These are phyloP conservation scores for Backusella sp. DNA, from an alignment of 192 early-diverging fungal species.

Conservation along the genomic window DNA sequence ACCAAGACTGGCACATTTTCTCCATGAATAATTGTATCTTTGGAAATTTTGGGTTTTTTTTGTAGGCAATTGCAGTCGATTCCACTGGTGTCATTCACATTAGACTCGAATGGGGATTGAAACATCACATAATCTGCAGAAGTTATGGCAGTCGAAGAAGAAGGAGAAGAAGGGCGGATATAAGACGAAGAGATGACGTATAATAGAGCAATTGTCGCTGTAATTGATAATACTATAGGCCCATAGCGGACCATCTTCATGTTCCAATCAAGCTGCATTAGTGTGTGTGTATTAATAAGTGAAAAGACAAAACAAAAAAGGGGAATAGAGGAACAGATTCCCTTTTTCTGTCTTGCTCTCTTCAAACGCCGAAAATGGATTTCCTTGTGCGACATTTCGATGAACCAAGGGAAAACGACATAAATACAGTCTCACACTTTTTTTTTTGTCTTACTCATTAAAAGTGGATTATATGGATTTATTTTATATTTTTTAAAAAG, in stretches of 20 bases:
- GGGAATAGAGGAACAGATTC: too few species aligned
- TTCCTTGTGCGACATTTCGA: background rate
- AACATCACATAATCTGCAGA: constrained; percentile 12
- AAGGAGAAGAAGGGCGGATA: background rate
- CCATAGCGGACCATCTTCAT: background rate
- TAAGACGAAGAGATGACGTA: background rate
- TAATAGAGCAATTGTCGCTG: background rate
- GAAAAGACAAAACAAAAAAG: background rate
- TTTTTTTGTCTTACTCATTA: background rate
- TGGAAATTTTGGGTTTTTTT: background rate
- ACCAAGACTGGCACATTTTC: constrained; percentile 15
- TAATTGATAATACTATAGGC: background rate
- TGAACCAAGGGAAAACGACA: background rate
- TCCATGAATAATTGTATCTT: constrained; percentile 3
- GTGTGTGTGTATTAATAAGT: background rate
- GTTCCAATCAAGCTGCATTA: background rate
- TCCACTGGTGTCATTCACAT: background rate
- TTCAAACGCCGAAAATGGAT: background rate
- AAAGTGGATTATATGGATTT: background rate
- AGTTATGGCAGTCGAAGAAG: background rate
- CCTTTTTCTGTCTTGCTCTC: background rate
- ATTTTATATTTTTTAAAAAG: background rate
- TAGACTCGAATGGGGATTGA: background rate
- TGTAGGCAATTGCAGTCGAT: background rate
- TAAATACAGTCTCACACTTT: background rate